Evolutionary conservation across 306 rosid genomes (phyloP).

Genomic region (Luffa acutangula): DNA sequence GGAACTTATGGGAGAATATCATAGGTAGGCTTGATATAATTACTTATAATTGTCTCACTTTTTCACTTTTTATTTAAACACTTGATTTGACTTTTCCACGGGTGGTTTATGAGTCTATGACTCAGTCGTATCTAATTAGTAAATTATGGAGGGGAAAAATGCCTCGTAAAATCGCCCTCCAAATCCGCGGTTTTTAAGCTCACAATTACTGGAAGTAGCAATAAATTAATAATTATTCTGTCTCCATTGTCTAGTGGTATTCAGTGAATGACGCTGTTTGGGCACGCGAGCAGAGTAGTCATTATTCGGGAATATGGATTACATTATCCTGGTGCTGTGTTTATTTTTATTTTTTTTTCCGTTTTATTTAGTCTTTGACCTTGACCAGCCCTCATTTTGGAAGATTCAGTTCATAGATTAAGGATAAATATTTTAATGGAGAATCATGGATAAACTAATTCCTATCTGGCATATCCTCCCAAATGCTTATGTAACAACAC

Average conservation of each 20-base stretch:
- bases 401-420: neutral
- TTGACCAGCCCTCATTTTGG: neutral
- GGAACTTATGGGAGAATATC: neutral
- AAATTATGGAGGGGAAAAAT: neutral
- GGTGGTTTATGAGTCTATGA: neutral
- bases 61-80: neutral
- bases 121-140: neutral
- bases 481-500: neutral
- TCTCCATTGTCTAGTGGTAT: neutral
- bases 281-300: neutral
- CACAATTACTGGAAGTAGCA: neutral
- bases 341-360: neutral
- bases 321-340: neutral
- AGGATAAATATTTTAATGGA: neutral
- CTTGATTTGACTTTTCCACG: neutral
- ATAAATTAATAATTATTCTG: neutral
- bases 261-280: neutral
- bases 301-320: neutral
- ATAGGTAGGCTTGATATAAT: neutral
- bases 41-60: neutral
- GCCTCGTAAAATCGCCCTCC: neutral
- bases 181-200: neutral
- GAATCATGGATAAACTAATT: conserved; percentile 10
- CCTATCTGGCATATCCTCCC: neutral
- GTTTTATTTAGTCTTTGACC: neutral